phyloP scores from a whole-genome alignment of 2,329 filamentous ascomycete species.

The Aspergillus uvarum region DNA sequence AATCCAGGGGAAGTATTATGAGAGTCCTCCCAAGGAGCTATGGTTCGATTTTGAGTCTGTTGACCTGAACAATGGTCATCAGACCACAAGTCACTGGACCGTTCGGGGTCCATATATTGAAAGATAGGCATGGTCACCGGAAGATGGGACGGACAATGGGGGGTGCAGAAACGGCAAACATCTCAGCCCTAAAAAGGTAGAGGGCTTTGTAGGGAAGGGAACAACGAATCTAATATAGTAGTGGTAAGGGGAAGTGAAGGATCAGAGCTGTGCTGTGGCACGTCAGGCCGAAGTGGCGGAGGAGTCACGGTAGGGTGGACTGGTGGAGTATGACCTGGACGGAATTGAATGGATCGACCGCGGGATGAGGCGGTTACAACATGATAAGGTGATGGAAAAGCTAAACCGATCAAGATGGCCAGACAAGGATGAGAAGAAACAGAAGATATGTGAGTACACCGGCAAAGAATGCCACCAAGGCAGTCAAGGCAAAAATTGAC shows the following conservation, averaged over 20 bases:
- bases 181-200: conserved; percentile 21
- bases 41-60: conserved; percentile 7
- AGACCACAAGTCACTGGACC: conserved; percentile 27
- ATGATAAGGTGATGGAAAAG: not conserved
- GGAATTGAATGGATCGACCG: not conserved
- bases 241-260: not conserved
- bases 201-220: not conserved
- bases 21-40: conserved; percentile 15
- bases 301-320: conserved; percentile 6
- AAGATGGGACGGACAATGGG: conserved; percentile 14
- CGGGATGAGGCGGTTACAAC: not conserved
- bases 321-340: conserved; percentile 2
- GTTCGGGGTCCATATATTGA: conserved; percentile 35
- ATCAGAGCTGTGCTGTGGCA: conserved; percentile 2
- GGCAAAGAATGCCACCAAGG: not conserved
- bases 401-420: not conserved
- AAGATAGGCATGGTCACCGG: conserved; percentile 37
- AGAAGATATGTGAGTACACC: not conserved
- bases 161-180: conserved; percentile 21
- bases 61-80: conserved; percentile 21
- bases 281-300: conserved; percentile 13
- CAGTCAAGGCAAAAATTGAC: too few species aligned
- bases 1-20: conserved; percentile 13
- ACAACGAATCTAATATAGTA: not conserved
- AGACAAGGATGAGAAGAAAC: not conserved